Conservation (phyloP, 441 rosid genomes). For the Populus trichocarpa region DNA sequence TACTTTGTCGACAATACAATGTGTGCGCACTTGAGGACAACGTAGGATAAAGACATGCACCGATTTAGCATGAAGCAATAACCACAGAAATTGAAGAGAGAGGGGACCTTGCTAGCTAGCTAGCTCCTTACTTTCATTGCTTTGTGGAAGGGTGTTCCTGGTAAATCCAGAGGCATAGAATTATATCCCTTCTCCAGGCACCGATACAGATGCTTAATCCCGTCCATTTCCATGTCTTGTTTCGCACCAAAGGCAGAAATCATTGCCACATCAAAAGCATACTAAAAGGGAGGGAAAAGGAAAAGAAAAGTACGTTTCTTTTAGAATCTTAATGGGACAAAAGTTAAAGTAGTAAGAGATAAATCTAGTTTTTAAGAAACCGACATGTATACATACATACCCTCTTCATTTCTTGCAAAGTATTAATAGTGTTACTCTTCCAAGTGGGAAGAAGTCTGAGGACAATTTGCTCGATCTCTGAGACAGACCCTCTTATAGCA, state of each 20-base stretch:
- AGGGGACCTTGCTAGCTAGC: neutral
- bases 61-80: neutral
- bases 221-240: conserved; percentile 46
- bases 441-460: conserved; percentile 51
- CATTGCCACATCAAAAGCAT: conserved; percentile 92
- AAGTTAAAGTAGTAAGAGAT: neutral
- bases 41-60: neutral
- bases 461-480: conserved; percentile 65
- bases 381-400: conserved; percentile 26
- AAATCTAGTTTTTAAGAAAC: neutral
- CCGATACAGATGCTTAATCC: conserved; percentile 61
- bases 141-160: conserved; percentile 72
- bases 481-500: conserved; percentile 56
- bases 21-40: neutral
- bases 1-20: neutral
- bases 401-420: conserved; percentile 77
- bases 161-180: conserved; percentile 85
- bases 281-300: conserved; percentile 30
- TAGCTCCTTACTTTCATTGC: conserved; percentile 62
- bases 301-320: neutral
- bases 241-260: conserved; percentile 62
- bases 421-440: conserved; percentile 52
- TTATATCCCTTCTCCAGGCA: conserved; percentile 78
- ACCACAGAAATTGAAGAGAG: neutral
- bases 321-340: neutral